Conservation (phyloP, 352 stramenopile genomes). For the Peronospora farinosa region DNA sequence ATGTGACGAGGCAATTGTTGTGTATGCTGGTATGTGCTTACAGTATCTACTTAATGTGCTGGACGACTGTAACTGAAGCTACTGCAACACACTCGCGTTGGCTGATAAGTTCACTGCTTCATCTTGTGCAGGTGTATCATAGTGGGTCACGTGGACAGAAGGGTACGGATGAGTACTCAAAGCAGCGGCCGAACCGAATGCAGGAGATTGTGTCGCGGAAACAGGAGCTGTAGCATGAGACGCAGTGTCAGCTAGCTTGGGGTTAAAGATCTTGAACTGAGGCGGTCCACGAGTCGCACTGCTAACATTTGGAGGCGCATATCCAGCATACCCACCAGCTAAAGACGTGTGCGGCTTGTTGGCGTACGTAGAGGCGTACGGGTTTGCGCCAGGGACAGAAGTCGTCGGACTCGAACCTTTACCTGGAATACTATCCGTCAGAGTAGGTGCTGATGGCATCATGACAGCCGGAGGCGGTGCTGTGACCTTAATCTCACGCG, state of each 20-base stretch:
- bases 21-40: neutral
- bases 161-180: slow-evolving; percentile 13
- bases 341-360: slow-evolving; percentile 17
- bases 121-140: slow-evolving; percentile 34
- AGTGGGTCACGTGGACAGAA: slow-evolving; percentile 11
- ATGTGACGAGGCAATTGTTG: slow-evolving; percentile 12
- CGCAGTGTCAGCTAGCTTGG: slow-evolving; percentile 39
- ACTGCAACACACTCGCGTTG: slow-evolving; percentile 67
- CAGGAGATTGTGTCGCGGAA: slow-evolving; percentile 11
- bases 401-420: slow-evolving; percentile 5
- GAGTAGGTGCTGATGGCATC: slow-evolving; percentile 9
- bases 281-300: slow-evolving; percentile 36
- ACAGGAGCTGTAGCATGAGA: slow-evolving; percentile 12
- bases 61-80: slow-evolving; percentile 3
- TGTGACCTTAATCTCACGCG: slow-evolving; percentile 67
- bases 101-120: slow-evolving; percentile 75
- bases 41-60: slow-evolving; percentile 9
- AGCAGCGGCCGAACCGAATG: slow-evolving; percentile 24
- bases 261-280: slow-evolving; percentile 88
- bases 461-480: slow-evolving; percentile 51
- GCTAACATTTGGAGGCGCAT: slow-evolving; percentile 26
- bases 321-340: slow-evolving; percentile 34
- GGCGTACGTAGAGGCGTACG: slow-evolving; percentile 43
- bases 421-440: slow-evolving; percentile 5
- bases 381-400: slow-evolving; percentile 37